Base-by-base conservation (phyloP, 2,329 filamentous ascomycete species). In the Didymella pomorum region DNA sequence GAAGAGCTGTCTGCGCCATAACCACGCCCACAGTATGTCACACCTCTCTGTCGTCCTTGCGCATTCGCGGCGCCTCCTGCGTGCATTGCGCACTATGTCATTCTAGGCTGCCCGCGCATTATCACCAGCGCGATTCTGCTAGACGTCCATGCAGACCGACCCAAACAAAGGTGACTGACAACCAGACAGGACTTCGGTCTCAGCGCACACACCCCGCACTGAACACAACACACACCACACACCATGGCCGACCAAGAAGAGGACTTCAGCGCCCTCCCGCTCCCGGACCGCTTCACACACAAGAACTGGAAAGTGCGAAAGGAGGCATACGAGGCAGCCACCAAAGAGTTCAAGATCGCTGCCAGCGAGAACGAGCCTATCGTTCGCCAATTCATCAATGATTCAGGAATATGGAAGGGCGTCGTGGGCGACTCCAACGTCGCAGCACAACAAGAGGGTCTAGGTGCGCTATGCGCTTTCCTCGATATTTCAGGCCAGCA, bases 271-370 rank as follows among this genome's bases (percentile, higher is more conserved):
- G 86, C 89, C 64, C 81, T 96, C 62, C 90, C 92, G 42, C 79
- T 96, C 55, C 82, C 87, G 43, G 92, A 96, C 64, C 87, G 92
- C 74, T 96, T 93, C 79, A 82, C 86, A 53, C 92, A 96, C 82
- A 96, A 96, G 90, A 87, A 91, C 72, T 99, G 95, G 95, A 99
- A 99, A 84, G 93, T 96, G 41, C 87, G 95, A 72, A 99, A 99
- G 80, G 88, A 87, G 73, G 95, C 89, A 52, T 99, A 98, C 76
- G 95, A 99, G 83, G 92, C 95, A 67, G 93, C 92, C 20, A 87
- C 90, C 39, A 93, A 95, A 77, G 86, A 89, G 67, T 98, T 99
- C 77, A 89, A 93, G 74, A 82, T 86, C 58, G 92, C 93, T 6
- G 89, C 92, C 61, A 89, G 93, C 79, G 94, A 98, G 75, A 86